These are phyloP conservation scores for Phialophora tarda DNA, from an alignment of 2,329 filamentous ascomycete species.

Conservation along the genomic window DNA sequence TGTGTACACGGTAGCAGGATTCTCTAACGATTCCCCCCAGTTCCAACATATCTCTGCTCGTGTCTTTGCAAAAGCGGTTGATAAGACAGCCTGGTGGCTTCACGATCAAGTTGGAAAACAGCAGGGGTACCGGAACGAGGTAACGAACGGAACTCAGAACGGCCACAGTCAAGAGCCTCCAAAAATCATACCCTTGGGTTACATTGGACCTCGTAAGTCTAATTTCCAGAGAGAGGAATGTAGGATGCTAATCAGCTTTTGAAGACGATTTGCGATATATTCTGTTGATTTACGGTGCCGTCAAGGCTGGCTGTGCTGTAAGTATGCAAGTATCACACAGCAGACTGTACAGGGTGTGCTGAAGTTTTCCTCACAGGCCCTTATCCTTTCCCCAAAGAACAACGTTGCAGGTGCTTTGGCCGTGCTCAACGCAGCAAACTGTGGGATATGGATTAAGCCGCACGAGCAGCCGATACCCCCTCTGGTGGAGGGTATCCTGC, in stretches of 20 bases:
- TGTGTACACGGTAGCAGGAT: not conserved
- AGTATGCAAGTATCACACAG: not conserved
- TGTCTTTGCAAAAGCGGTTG: constrained; percentile 11
- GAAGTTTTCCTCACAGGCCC: not conserved
- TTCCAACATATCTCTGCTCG: constrained; percentile 42
- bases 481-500: not conserved
- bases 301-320: constrained; percentile 8
- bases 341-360: not conserved
- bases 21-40: not conserved
- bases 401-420: not conserved
- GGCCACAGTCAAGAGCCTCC: not conserved
- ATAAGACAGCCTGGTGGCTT: constrained; percentile 19
- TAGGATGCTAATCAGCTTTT: not conserved
- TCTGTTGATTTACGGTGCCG: constrained; percentile 4
- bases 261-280: constrained; percentile 5
- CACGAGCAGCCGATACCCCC: not conserved
- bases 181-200: not conserved
- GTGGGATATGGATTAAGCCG: not conserved
- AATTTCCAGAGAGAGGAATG: not conserved
- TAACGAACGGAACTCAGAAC: not conserved
- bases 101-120: constrained; percentile 20
- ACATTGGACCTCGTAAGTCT: constrained; percentile 8
- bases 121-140: constrained; percentile 25
- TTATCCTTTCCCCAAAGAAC: constrained; percentile 7
- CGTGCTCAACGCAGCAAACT: constrained; percentile 3